Evolutionary conservation across 2,329 filamentous ascomycete genomes (phyloP), one percentile per base, ranked within the genome.

Genomic region (Xylaria sp.): DNA sequence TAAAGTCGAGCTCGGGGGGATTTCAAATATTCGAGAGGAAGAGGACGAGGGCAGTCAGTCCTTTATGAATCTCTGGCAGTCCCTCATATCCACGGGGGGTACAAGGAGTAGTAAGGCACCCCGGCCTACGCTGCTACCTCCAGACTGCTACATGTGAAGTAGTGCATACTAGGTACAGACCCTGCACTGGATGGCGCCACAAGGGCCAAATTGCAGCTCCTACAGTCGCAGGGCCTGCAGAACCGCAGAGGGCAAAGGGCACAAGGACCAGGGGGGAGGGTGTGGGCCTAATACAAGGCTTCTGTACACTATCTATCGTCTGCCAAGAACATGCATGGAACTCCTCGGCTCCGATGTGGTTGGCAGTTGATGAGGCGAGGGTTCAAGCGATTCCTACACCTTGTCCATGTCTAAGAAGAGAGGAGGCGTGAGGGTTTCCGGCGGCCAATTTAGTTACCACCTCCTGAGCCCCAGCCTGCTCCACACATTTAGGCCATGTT

Each of bases 141-240:
- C 28, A 55, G 15, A 34, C 52, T 20, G 20, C 28, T 34, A 60
- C 54, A 69, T 51, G 46, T 65, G 20, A 57, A 59, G n/a, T 60
- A 57, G 50, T 39, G 50, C 56, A 63, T 37, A 37, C 8, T 54
- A 52, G 25, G 28, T 55, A 57, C 48, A 54, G 66, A 68, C 70
- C 65, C 70, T 67, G 63, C 9, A 62, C 64, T 54, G 34, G 31
- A 67, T 65, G 56, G 61, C 65, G 66, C 72, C 61, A 72, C 70
- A 66, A 37, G 56, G 41, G 52, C 59, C 56, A 70, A 70, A 70
- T 67, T 69, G 58, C 64, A 73, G 70, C 69, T 56, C 54, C 71
- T 61, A 37, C 69, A 67, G 69, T 66, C 67, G 56, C 62, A 73
- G 72, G 71, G 69, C 68, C 72, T 73, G 72, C 68, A 73, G 60